Evolutionary conservation across 2,329 filamentous ascomycete genomes (phyloP), one percentile per base, ranked within the genome.

Genomic region (Ophiognomonia clavigignenti-juglandacearum): DNA sequence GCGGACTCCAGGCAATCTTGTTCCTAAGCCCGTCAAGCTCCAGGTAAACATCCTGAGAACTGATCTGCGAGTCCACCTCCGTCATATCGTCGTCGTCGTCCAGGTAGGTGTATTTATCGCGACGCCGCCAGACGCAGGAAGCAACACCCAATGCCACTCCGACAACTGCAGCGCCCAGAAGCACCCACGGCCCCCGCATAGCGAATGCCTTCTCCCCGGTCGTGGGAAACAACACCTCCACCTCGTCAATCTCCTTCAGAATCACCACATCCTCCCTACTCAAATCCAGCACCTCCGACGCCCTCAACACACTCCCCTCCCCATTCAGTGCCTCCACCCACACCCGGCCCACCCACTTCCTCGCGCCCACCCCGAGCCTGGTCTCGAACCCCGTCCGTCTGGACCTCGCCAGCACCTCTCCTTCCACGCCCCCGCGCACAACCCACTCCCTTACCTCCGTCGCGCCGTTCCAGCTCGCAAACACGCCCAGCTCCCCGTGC

Each of bases 391-490:
- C 29, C 11, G 29, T 32, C 10, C 29, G 29, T 14, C 29, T 32
- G 13, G 29, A 10, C 13, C 29, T 32, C 3, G 29, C 29, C 11
- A 32, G 29, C 16, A 32, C 13, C 11, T 14, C 6, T 14, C 29
- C 29, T 6, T 32, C 29, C 6, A 14, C 16, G 7, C 29, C 29
- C n/a, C n/a, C n/a, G 29, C 29, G 29, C 11, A 32, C 29, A 7
- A 32, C 47, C 49, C 52, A 55, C 11, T 40, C 36, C 3, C 39
- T 45, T 10, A 61, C 57, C 38, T 62, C 58, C 6, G 61, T 63
- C 14, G 61, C 60, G 24, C 61, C 61, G 46, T 63, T 63, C 61
- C 60, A 63, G 46, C 57, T 60, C 18, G 59, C 54, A 27, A 59
- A 64, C 3, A 59, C 38, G 7, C 39, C 45, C 18, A 60, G 54